Percentiles rank a stretch among this genome's conserved stretches.
Conservation (phyloP, 2,329 filamentous ascomycete genomes). For the Penicillium polonicum region DNA sequence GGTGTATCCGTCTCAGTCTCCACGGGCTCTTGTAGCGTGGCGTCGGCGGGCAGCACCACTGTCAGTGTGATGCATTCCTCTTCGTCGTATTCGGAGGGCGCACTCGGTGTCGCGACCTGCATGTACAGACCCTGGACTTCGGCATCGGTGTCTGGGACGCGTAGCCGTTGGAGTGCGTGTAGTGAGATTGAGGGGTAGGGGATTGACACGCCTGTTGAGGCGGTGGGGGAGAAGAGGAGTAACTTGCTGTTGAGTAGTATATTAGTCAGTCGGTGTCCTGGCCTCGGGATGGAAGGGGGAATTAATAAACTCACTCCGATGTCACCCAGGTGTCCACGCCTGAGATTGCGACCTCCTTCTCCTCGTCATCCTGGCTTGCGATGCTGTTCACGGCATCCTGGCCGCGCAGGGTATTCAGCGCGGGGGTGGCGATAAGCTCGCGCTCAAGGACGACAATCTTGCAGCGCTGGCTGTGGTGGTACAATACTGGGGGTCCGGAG, state of each 20-base stretch:
- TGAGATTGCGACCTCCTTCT: constrained; percentile 39
- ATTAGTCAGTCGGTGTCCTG: not conserved
- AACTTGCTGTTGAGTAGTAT: constrained; percentile 39
- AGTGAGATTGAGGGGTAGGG: constrained; percentile 51
- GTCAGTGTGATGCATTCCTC: constrained; percentile 46
- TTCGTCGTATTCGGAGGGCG: constrained; percentile 36
- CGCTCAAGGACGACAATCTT: constrained; percentile 45
- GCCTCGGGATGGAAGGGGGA: too few relatives aligned
- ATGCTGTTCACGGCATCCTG: constrained; percentile 17
- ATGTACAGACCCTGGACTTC: constrained; percentile 49
- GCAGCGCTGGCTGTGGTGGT: constrained; percentile 48
- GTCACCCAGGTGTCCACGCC: constrained; percentile 49
- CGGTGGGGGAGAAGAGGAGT: constrained; percentile 40
- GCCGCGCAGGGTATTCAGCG: constrained; percentile 34
- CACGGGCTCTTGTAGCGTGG: constrained; percentile 22
- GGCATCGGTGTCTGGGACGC: constrained; percentile 29
- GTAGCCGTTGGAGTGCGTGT: constrained; percentile 49
- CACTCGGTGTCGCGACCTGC: constrained; percentile 42
- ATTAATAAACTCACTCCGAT: constrained; percentile 41
- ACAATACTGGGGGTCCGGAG: constrained; percentile 46
- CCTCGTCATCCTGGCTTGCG: constrained; percentile 17
- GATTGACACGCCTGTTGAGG: constrained; percentile 43
- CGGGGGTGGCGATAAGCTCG: constrained; percentile 39
- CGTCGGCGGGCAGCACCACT: constrained; percentile 38
- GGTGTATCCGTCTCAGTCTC: constrained; percentile 35